Evolutionary conservation across 1,284 basidiomycete genomes (phyloP).

Genomic region (Austroboletus niveus): DNA sequence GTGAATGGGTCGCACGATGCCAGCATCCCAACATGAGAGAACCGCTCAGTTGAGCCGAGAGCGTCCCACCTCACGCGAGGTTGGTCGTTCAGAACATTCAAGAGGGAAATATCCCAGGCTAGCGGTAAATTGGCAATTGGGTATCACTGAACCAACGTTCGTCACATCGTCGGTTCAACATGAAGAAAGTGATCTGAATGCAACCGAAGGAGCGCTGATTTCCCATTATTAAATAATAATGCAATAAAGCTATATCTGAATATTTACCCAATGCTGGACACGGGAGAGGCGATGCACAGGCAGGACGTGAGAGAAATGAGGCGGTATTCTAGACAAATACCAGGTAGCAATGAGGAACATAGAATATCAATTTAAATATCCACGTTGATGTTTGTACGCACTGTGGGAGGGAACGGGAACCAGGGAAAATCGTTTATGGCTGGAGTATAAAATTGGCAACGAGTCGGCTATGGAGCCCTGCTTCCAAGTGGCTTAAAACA

Average conservation of each 20-base stretch:
- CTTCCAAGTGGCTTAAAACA: background rate
- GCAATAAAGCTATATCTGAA: constrained; percentile 24
- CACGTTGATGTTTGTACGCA: constrained; percentile 5
- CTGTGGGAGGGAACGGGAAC: constrained; percentile 13
- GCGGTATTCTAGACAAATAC: constrained; percentile 2
- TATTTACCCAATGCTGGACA: constrained; percentile 13
- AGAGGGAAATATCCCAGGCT: constrained; percentile 5
- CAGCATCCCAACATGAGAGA: constrained; percentile 1
- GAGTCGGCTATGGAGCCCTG: background rate
- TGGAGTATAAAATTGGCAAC: constrained; percentile 1
- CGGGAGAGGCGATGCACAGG: constrained; percentile 9
- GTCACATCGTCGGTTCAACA: constrained; percentile 3
- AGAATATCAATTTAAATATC: constrained; percentile 2
- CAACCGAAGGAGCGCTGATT: constrained; percentile 12
- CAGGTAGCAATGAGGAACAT: background rate
- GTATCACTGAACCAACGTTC: constrained; percentile 1
- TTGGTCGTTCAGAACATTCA: background rate
- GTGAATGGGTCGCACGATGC: background rate
- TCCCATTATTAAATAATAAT: constrained; percentile 16
- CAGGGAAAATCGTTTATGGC: background rate
- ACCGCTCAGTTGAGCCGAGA: constrained; percentile 2
- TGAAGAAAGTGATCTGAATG: constrained; percentile 11
- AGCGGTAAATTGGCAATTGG: constrained; percentile 15
- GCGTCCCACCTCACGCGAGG: constrained; percentile 4
- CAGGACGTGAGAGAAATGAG: constrained; percentile 23